A percentile compares a stretch with the other conserved stretches of the same genome.
These are phyloP conservation scores for Penicillium sp. DNA, from an alignment of 2,329 filamentous ascomycete species.

Conservation along the genomic window DNA sequence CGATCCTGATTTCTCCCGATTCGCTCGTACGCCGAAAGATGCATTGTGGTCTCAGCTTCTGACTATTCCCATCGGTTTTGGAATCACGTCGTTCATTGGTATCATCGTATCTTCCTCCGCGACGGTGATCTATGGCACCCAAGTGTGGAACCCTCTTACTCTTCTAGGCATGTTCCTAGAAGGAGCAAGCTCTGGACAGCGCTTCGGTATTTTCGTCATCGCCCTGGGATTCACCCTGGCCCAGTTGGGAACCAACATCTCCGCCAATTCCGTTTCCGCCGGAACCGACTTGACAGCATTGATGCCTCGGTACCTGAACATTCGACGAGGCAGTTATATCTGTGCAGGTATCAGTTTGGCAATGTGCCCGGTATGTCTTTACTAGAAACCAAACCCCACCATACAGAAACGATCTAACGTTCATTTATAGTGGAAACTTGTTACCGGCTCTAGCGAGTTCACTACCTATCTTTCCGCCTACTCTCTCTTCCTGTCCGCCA, in stretches of 20 bases:
- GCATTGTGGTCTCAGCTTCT: constrained; percentile 79
- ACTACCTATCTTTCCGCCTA: constrained; percentile 90
- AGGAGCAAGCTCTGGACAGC: constrained; percentile 66
- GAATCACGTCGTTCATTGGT: constrained; percentile 79
- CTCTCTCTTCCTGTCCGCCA: constrained; percentile 89
- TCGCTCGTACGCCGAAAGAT: constrained; percentile 72
- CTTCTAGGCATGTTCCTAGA: constrained; percentile 68
- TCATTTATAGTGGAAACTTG: constrained; percentile 58
- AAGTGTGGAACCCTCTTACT: constrained; percentile 72
- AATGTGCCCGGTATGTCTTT: constrained; percentile 69
- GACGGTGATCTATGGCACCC: constrained; percentile 61
- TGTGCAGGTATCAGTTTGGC: constrained; percentile 76
- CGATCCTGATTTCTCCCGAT: constrained; percentile 82
- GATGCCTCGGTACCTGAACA: constrained; percentile 76
- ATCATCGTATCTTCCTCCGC: constrained; percentile 74
- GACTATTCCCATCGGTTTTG: constrained; percentile 70
- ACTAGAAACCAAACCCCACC: not conserved
- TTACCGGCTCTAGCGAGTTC: constrained; percentile 75
- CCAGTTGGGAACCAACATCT: constrained; percentile 83
- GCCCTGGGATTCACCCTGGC: constrained; percentile 71
- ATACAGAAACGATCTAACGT: constrained; percentile 10
- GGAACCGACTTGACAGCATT: constrained; percentile 81
- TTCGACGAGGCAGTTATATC: constrained; percentile 83
- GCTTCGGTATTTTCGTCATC: constrained; percentile 76
- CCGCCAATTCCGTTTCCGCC: constrained; percentile 80